Conservation (phyloP, 345 rosid species). For the Kernera saxatilis region DNA sequence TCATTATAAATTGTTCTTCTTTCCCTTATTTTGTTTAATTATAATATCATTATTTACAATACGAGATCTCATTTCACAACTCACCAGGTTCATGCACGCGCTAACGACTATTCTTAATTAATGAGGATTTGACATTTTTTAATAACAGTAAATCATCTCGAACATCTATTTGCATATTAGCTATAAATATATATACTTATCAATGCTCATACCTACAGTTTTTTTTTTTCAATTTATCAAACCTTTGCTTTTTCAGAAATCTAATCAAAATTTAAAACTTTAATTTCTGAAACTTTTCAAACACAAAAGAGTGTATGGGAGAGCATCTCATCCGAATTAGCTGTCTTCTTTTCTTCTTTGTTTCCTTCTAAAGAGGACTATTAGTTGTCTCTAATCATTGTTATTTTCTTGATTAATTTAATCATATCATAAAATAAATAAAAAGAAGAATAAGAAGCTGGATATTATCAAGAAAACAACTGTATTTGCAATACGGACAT, state of each 20-base stretch:
- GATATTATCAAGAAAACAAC: conserved; percentile 7
- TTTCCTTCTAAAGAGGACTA: conserved; percentile 19
- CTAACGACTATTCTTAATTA: background rate
- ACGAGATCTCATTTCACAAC: background rate
- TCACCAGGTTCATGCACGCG: conserved; percentile 18
- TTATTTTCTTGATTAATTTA: background rate
- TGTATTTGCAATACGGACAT: conserved; percentile 15
- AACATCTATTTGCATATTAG: background rate
- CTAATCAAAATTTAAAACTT: background rate
- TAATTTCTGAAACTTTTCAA: background rate
- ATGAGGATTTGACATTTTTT: background rate
- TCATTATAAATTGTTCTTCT: too few relatives aligned
- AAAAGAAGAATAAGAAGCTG: conserved; percentile 5
- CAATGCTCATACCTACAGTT: background rate
- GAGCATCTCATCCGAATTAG: conserved; percentile 27
- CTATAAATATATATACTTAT: background rate
- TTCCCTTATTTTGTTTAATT: too few relatives aligned
- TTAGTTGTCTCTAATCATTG: conserved; percentile 32
- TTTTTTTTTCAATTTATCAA: background rate
- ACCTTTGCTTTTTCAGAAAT: background rate
- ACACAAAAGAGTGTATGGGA: conserved; percentile 20
- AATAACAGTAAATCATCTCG: background rate
- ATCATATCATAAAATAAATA: background rate
- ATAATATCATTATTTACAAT: background rate
- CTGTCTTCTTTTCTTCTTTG: conserved; percentile 18